Percentiles rank a stretch among this genome's conserved stretches.
Evolutionary conservation across 2,329 filamentous ascomycete genomes (phyloP).

Genomic region (Hypomyces perniciosus): DNA sequence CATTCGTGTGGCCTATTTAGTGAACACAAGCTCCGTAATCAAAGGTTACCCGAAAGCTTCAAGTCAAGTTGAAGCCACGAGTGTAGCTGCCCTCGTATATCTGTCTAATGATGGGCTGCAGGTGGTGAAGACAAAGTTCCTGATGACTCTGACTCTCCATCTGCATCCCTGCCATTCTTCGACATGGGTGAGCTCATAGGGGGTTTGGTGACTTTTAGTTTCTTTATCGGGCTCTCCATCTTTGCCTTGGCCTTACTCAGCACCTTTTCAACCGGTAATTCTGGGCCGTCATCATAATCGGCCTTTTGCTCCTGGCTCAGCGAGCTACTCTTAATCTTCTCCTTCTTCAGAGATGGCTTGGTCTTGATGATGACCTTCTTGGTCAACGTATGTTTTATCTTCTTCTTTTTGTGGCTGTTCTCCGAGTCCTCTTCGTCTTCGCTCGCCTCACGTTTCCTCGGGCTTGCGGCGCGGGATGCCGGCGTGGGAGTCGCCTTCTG

Average conservation of each 20-base stretch:
- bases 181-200: slow-evolving; percentile 43
- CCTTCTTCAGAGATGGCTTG: slow-evolving; percentile 46
- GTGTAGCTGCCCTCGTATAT: not conserved
- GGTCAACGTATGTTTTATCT: slow-evolving; percentile 40
- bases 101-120: slow-evolving; percentile 4
- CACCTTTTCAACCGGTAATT: slow-evolving; percentile 16
- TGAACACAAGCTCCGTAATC: no score
- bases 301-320: slow-evolving; percentile 44
- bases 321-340: slow-evolving; percentile 48
- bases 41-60: no score
- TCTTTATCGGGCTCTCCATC: slow-evolving; percentile 36
- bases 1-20: no score
- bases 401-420: slow-evolving; percentile 52
- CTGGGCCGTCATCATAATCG: slow-evolving; percentile 23
- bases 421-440: slow-evolving; percentile 51
- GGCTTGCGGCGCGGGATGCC: slow-evolving; percentile 47
- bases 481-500: slow-evolving; percentile 57
- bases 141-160: slow-evolving; percentile 51
- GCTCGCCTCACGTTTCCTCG: slow-evolving; percentile 52
- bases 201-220: slow-evolving; percentile 42
- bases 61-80: no score
- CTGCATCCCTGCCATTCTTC: slow-evolving; percentile 44
- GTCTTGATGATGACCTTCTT: slow-evolving; percentile 54
- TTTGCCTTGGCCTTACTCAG: slow-evolving; percentile 31
- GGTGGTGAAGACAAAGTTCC: slow-evolving; percentile 52